Base-by-base conservation (phyloP, 2,329 filamentous ascomycete species). In the Ophiostoma australiae region DNA sequence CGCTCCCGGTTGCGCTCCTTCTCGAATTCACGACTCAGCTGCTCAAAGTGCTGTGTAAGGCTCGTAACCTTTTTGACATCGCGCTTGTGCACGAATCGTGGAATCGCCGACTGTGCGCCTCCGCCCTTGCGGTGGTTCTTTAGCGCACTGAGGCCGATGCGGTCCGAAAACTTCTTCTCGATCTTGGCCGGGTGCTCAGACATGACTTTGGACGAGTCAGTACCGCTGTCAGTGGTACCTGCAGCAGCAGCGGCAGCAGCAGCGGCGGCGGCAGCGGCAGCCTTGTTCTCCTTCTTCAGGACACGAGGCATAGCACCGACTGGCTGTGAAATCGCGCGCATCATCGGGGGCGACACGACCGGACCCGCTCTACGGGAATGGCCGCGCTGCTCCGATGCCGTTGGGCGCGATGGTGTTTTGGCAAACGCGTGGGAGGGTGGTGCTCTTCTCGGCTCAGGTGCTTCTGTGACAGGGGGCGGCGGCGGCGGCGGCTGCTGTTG, bases 1-100 rank as follows among this genome's bases (percentile, higher is more conserved):
- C 92, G 88, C 78, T 98, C 94, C 68, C 91, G 90, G 75, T 96
- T 87, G 65, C 95, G 88, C 80, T 99, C 94, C 76, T 94, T 97
- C 77, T 97, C 93, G 75, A 99, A 99, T 77, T 99, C 96, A 33
- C 94, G 90, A 76, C 93, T 97, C 71, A 99, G 84, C 79, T 98
- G 94, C 79, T 99, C 96, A 77, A 99, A 98, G 78, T 98, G 95
- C 75, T 92, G 92, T 23, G 95, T 93, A 68, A 99, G 84, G n/a
- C 90, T 93, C 10, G 93, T 96, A 2, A 99, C 95, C 76, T 91
- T 92, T 3, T 91, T 88, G 69, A 90, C 86, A 74, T 89, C 90
- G 75, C 86, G 89, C 77, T 89, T 91, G 69, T 91, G 89, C 37
- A 97, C 88, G 35, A 95, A 95, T 41, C 95, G 89, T 37, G 94